Percentiles rank a stretch among this genome's conserved stretches.
Conservation (phyloP, 1,284 basidiomycete species). For the Melanopsichium pennsylvanicum region DNA sequence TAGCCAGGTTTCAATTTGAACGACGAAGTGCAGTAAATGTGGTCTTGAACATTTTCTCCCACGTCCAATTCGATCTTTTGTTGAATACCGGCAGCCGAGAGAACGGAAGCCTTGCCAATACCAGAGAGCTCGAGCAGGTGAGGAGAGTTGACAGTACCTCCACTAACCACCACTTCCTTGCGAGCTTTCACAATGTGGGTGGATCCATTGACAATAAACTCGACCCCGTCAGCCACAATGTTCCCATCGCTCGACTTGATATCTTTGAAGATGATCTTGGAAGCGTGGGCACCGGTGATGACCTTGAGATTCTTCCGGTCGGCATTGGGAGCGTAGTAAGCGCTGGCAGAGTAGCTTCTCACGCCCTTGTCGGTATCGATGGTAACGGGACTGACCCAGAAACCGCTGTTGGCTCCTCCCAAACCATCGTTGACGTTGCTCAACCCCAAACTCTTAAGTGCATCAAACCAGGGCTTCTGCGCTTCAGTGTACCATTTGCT, state of each 20-base stretch:
- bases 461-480: conserved; percentile 48
- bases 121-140: conserved; percentile 55
- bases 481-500: conserved; percentile 53
- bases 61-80: conserved; percentile 65
- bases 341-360: conserved; percentile 45
- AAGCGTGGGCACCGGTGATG: conserved; percentile 45
- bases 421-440: conserved; percentile 35
- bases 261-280: conserved; percentile 35
- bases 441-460: conserved; percentile 46
- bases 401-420: conserved; percentile 45
- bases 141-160: conserved; percentile 68
- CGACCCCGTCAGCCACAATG: conserved; percentile 53
- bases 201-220: conserved; percentile 55
- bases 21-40: conserved; percentile 66
- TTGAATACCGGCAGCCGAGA: conserved; percentile 38
- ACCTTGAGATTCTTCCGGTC: conserved; percentile 47
- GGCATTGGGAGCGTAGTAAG: conserved; percentile 48
- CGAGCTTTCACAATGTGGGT: conserved; percentile 60
- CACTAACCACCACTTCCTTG: conserved; percentile 69
- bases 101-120: conserved; percentile 36
- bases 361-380: conserved; percentile 33
- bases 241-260: conserved; percentile 13
- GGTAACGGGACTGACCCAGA: conserved; percentile 49
- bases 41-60: conserved; percentile 71
- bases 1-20: conserved; percentile 53